Evolutionary conservation across 2,329 filamentous ascomycete genomes (phyloP).

Genomic region (Phialocephala subalpina): DNA sequence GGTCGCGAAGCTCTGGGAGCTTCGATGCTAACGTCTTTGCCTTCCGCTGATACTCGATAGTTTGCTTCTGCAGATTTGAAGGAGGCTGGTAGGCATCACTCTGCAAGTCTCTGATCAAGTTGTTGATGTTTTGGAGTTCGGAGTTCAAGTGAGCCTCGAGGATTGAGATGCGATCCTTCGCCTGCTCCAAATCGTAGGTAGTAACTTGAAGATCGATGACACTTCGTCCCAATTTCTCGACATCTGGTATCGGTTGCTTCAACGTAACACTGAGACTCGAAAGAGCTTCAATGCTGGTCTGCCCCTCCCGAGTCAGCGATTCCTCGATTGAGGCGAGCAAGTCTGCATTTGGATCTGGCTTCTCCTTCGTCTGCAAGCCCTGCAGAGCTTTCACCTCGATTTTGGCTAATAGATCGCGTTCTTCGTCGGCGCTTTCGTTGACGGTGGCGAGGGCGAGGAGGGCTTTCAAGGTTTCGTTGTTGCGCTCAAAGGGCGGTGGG

Average conservation of each 20-base stretch:
- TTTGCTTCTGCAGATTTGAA: conserved; percentile 69
- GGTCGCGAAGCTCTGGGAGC: conserved; percentile 71
- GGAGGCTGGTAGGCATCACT: conserved; percentile 60
- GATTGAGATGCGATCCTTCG: conserved; percentile 59
- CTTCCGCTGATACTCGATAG: conserved; percentile 76
- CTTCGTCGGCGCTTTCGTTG: conserved; percentile 82
- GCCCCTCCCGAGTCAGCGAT: conserved; percentile 62
- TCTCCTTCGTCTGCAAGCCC: conserved; percentile 55
- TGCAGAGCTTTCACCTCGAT: conserved; percentile 67
- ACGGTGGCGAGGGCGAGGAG: conserved; percentile 76
- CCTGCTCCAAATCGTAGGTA: conserved; percentile 62
- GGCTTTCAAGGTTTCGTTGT: conserved; percentile 79
- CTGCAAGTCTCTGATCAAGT: conserved; percentile 53
- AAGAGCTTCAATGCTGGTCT: conserved; percentile 63
- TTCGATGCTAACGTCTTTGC: conserved; percentile 72
- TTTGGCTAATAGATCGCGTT: conserved; percentile 62
- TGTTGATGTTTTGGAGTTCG: conserved; percentile 53
- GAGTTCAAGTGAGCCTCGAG: conserved; percentile 63
- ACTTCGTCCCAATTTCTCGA: conserved; percentile 56
- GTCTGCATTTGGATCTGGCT: conserved; percentile 45
- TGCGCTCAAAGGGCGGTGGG: conserved; percentile 83
- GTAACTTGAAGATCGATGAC: conserved; percentile 64
- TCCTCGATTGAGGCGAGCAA: conserved; percentile 63
- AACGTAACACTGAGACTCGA: conserved; percentile 58
- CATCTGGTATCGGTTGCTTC: conserved; percentile 49